Base-by-base conservation (phyloP, 495 filamentous ascomycete species). In the Penicillium daleae region DNA sequence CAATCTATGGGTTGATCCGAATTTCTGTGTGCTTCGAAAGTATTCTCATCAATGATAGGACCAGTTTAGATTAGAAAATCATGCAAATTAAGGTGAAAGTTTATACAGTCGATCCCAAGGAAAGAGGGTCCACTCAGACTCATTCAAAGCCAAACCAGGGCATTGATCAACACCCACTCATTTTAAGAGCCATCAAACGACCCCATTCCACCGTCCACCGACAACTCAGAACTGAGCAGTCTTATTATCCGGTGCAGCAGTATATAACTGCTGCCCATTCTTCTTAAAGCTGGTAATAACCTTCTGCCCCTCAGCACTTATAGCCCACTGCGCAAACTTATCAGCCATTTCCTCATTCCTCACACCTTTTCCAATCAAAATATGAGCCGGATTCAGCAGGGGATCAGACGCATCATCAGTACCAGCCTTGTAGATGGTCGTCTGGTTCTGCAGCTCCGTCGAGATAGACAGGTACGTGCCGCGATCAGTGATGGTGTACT, bases 401-500 rank as follows among this genome's bases (percentile, higher is more conserved):
- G 65, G 66, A 46, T 79, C 71, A 0, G 54, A 15, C 8, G 61
- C 64, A 22, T 74, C 67, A 57, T 77, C 74, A 19, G 56, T 66
- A 3, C 66, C 76, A 9, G 58, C 62, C 63, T 76, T 79, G 57
- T 76, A 82, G 50, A 81, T 72, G 7, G 51, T 56, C n/a, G 67
- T 65, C 54, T 64, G 31, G 24, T 70, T 66, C 22, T 62, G 37
- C 4, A 81, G 33, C 9, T 55, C 56, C 8, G 61, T 17, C 10
- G 66, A 56, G 21, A 80, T 65, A 0, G 74, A 74, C 3, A 77
- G 63, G 40, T 64, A 78, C 3, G 80, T 80, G 9, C 78, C 78
- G 3, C 69, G 67, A 56, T 83, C 79, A 6, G 76, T 81, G 32
- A 82, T 57, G 1, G 76, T 81, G 53, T 81, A 83, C 55, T 80